Base-by-base conservation (phyloP, 345 rosid genomes). In the Physaria fendleri region DNA sequence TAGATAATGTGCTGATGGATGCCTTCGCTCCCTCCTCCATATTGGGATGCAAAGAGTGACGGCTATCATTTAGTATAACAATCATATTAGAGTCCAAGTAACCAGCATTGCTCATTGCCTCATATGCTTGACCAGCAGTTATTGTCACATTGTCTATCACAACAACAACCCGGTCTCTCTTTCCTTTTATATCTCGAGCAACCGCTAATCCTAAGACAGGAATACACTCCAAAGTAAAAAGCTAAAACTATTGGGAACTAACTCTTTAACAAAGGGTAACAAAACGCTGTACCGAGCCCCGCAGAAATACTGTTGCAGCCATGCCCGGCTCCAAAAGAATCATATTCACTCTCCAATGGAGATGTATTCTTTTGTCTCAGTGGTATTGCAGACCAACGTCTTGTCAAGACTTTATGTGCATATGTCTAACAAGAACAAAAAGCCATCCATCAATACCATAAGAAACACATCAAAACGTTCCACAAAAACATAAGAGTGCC, bases 71-170 rank as follows among this genome's bases (percentile, higher is more conserved):
- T 49, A 92, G 75, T 56, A 88, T 92, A 52, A 92, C 95, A 44
- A 92, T 79, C 90, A 88, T 81, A 64, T 88, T 77, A 28, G 95
- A 82, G 66, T 92, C 88, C 80, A 92, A 74, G 74, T 88, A 86
- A 48, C 98, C 96, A 5, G 95, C 88, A 79, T 85, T 92, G 73
- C 88, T 78, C 96, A 92, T 92, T 32, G 98, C 93, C 76, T 92
- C 98, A 44, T 84, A 92, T 29, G 81, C 87, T 82, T 88, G 98
- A 64, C 98, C 98, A 10, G 96, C 87, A 81, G 84, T 77, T 22
- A 89, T 82, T 68, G 96, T 78, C 59, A 72, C 82, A 61, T 84
- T 88, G 79, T 87, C 78, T 15, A 92, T 92, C 60, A 92, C 83
- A 13, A 88, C 76, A 9, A 88, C 83, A 29, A 85, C 69, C 20